Evolutionary conservation across 768 basidiomycete genomes (phyloP), one percentile per base, ranked within the genome.

Genomic region (Cystofilobasidium capitatum): DNA sequence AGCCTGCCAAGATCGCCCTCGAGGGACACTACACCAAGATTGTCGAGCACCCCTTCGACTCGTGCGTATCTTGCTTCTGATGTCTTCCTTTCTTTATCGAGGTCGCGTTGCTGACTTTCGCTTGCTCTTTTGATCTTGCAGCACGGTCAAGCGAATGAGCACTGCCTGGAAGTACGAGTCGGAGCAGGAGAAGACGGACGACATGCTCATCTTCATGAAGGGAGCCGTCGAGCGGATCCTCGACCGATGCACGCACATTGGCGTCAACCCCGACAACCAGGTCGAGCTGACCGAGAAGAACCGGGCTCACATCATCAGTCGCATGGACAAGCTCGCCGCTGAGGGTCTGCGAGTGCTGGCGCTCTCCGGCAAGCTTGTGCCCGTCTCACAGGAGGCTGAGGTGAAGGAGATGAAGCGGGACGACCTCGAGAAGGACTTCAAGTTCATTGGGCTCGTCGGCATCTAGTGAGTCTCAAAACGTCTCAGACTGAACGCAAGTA

Each of bases 401-500:
- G 66, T 70, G 45, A 73, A 78, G 49, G 69, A 71, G 0, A 72
- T 75, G 70, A 22, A 62, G 8, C 77, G 82, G 55, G 81, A 81
- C 62, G 79, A 81, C 7, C 78, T 82, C 20, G 83, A 84, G 74
- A 68, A 76, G 36, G 79, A 78, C 39, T 79, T 83, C 62, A 78
- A 75, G 5, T 82, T 85, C 74, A 75, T 82, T n/a, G 83, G 81
- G 8, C 77, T 84, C 10, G 80, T 79, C n/a, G 84, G 83, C 55
- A 81, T 84, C 66, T 81, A 79, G 71, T 62, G 66, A 45, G 62
- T 60, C 20, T 6, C 35, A n/a, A n/a, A n/a, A n/a, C n/a, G n/a
- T n/a, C n/a, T n/a, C n/a, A n/a, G n/a, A n/a, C n/a, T n/a, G n/a
- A n/a, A n/a, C n/a, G n/a, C n/a, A n/a, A n/a, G n/a, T n/a, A n/a